A percentile compares a stretch with the other conserved stretches of the same genome.
phyloP scores from a whole-genome alignment of 192 early-diverging fungal genomes.

The Haplosporangium gracile region DNA sequence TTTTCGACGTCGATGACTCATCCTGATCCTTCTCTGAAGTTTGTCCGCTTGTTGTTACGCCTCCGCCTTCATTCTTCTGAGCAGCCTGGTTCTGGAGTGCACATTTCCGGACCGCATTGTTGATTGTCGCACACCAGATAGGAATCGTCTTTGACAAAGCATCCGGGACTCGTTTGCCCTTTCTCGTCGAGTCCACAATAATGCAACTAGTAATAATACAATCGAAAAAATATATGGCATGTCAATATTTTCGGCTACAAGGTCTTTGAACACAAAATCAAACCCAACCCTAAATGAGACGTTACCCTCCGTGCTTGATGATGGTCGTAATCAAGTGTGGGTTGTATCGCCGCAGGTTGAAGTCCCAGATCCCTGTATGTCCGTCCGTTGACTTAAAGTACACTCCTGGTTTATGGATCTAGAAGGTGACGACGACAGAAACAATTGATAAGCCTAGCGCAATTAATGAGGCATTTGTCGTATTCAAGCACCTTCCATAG shows the following conservation, averaged over 20 bases:
- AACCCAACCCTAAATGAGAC: background rate
- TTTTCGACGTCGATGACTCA: background rate
- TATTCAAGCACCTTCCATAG: too few species aligned
- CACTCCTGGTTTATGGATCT: conserved; percentile 67
- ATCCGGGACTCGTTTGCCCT: conserved; percentile 89
- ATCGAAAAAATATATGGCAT: background rate
- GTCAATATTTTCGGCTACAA: too few species aligned
- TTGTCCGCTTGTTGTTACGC: background rate
- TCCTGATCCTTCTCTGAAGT: background rate
- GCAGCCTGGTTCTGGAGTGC: conserved; percentile 10
- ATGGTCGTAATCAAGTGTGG: conserved; percentile 77
- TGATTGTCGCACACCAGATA: conserved; percentile 90
- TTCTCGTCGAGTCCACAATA: conserved; percentile 89
- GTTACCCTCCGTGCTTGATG: conserved; percentile 65
- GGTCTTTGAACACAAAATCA: background rate
- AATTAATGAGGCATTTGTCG: too few species aligned
- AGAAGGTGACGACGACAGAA: background rate
- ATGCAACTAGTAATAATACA: conserved; percentile 66
- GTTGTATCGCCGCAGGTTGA: conserved; percentile 86
- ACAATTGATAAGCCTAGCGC: too few species aligned
- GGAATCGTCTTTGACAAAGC: conserved; percentile 88
- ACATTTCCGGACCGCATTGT: conserved; percentile 60
- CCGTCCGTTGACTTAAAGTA: conserved; percentile 98
- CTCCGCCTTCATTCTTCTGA: background rate
- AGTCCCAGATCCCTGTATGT: conserved; percentile 87